Conservation (phyloP, 1,284 basidiomycete species). For the Ustanciosporium gigantosporum region DNA sequence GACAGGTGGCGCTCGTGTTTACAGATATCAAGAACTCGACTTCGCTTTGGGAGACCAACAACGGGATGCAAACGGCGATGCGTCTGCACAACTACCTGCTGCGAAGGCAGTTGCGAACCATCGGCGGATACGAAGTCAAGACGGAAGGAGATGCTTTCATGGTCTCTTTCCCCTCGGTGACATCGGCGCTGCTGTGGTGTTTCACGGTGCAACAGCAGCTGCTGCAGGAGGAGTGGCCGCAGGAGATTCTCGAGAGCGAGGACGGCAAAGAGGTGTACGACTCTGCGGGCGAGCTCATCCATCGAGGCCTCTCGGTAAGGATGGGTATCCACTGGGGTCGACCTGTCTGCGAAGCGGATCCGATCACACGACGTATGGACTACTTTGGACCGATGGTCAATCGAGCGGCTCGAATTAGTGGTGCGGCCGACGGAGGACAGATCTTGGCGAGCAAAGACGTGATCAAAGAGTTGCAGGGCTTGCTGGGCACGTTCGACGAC, state of each 20-base stretch:
- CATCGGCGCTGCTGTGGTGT: slow-evolving; percentile 88
- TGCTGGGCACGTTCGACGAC: slow-evolving; percentile 46
- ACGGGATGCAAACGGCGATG: slow-evolving; percentile 94
- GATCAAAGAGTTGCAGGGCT: slow-evolving; percentile 51
- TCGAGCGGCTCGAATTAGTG: slow-evolving; percentile 79
- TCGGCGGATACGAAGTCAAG: slow-evolving; percentile 98
- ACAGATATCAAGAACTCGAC: slow-evolving; percentile 99
- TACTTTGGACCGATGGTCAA: slow-evolving; percentile 62
- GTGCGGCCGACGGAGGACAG: slow-evolving; percentile 86
- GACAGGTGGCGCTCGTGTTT: slow-evolving; percentile 91
- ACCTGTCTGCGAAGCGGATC: slow-evolving; percentile 90
- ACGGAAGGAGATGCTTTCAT: slow-evolving; percentile 99
- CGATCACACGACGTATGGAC: slow-evolving; percentile 94
- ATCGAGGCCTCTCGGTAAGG: slow-evolving; percentile 87
- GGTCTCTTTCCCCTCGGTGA: slow-evolving; percentile 89
- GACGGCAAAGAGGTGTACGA: slow-evolving; percentile 85
- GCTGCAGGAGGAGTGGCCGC: slow-evolving; percentile 85
- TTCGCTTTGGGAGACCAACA: slow-evolving; percentile 93
- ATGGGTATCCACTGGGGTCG: slow-evolving; percentile 96
- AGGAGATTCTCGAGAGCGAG: slow-evolving; percentile 88
- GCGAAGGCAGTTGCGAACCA: slow-evolving; percentile 81
- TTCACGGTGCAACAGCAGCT: slow-evolving; percentile 85
- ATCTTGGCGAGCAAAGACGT: slow-evolving; percentile 91
- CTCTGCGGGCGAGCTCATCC: slow-evolving; percentile 72
- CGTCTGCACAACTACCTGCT: slow-evolving; percentile 86